Conservation (phyloP, 2,329 filamentous ascomycete genomes). For the Neoscytalidium dimidiatum region DNA sequence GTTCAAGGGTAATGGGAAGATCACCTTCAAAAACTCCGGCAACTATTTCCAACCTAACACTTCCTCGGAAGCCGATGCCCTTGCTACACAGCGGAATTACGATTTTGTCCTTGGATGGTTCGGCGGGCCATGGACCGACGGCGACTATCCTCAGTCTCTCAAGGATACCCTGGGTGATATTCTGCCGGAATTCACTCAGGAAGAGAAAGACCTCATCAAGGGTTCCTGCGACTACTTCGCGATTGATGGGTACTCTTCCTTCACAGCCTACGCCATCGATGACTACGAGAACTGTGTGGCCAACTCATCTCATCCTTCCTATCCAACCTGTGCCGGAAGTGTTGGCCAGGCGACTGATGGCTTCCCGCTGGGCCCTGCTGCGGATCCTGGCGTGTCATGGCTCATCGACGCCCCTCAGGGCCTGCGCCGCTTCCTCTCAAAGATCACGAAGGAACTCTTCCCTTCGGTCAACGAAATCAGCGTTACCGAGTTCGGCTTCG, state of each 20-base stretch:
- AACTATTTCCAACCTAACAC: conserved; percentile 45
- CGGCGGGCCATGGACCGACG: conserved; percentile 49
- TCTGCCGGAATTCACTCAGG: conserved; percentile 39
- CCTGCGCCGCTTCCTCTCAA: conserved; percentile 44
- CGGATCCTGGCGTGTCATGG: conserved; percentile 45
- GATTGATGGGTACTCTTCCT: conserved; percentile 38
- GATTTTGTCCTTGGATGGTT: conserved; percentile 50
- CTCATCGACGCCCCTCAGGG: conserved; percentile 42
- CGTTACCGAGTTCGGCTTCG: conserved; percentile 45
- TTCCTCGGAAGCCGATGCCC: conserved; percentile 37
- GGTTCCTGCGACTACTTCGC: conserved; percentile 48
- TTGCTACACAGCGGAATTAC: conserved; percentile 41
- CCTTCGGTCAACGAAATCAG: conserved; percentile 44
- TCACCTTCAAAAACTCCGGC: conserved; percentile 47
- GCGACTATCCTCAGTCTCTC: conserved; percentile 43
- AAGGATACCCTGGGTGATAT: conserved; percentile 44
- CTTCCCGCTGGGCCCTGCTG: conserved; percentile 49
- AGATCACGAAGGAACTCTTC: conserved; percentile 46
- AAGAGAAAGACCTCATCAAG: conserved; percentile 45
- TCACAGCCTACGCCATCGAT: conserved; percentile 33
- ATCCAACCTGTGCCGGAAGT: conserved; percentile 44
- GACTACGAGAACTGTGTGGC: conserved; percentile 35
- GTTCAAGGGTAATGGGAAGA: conserved; percentile 40
- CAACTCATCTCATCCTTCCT: conserved; percentile 43
- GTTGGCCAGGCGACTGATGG: conserved; percentile 38